These are phyloP conservation scores for Geosmithia flava DNA, from an alignment of 2,329 filamentous ascomycete species.

Conservation along the genomic window DNA sequence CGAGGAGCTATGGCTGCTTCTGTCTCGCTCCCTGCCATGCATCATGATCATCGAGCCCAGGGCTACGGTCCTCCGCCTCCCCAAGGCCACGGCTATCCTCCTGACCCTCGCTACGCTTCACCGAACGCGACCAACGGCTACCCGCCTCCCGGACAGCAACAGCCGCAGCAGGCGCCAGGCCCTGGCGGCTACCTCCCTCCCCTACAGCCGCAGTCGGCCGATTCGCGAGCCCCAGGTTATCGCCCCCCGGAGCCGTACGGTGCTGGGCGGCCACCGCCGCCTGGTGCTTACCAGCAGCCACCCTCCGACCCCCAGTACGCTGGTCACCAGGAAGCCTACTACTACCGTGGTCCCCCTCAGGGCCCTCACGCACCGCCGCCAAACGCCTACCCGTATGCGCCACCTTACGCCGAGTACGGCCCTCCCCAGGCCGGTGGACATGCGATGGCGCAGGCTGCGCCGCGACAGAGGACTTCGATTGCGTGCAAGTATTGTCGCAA, in stretches of 20 bases:
- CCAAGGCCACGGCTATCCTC: constrained; percentile 18
- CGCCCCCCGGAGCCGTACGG: constrained; percentile 26
- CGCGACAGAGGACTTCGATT: constrained; percentile 46
- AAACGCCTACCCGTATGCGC: constrained; percentile 5
- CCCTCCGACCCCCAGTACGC: constrained; percentile 17
- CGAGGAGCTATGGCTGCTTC: constrained; percentile 26
- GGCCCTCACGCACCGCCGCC: constrained; percentile 17
- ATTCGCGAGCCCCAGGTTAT: constrained; percentile 20
- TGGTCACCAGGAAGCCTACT: constrained; percentile 16
- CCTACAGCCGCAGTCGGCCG: constrained; percentile 19
- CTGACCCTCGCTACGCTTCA: constrained; percentile 27
- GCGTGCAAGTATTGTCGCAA: constrained; percentile 50
- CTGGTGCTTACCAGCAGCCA: constrained; percentile 12
- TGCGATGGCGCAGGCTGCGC: constrained; percentile 36
- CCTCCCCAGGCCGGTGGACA: constrained; percentile 14
- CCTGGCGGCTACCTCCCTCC: constrained; percentile 21
- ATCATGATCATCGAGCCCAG: constrained; percentile 29
- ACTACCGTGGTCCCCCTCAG: constrained; percentile 16
- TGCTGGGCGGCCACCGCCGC: constrained; percentile 18
- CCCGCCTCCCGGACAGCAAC: constrained; percentile 20
- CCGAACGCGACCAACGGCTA: constrained; percentile 33
- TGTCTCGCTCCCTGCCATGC: constrained; percentile 36
- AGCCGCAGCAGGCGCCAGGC: neutral
- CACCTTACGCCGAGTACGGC: constrained; percentile 19
- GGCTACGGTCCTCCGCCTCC: constrained; percentile 19